phyloP scores from a whole-genome alignment of 495 filamentous ascomycete genomes.

The Talaromyces nanjingensis region DNA sequence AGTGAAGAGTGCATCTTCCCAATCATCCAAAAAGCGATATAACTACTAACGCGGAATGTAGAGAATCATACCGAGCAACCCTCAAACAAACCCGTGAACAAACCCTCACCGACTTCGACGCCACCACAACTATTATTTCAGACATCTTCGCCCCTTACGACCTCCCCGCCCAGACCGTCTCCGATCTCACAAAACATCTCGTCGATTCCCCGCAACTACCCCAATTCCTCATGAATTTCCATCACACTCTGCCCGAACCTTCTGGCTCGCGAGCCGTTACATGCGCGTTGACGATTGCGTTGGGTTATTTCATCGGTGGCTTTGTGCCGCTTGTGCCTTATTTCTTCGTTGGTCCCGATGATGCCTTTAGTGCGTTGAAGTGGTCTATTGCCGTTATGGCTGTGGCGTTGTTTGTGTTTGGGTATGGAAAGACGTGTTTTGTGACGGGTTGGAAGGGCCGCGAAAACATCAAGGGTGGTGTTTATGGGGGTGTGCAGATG shows the following conservation, averaged over 20 bases:
- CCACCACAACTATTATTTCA: conserved; percentile 31
- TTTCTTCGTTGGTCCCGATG: conserved; percentile 52
- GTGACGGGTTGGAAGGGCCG: conserved; percentile 31
- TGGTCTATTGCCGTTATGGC: conserved; percentile 67
- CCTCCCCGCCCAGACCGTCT: conserved; percentile 38
- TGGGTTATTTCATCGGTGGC: conserved; percentile 70
- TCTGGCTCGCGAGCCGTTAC: conserved; percentile 45
- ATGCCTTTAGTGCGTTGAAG: conserved; percentile 54
- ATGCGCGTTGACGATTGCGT: conserved; percentile 58
- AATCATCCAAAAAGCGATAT: too few species aligned
- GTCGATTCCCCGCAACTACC: conserved; percentile 40
- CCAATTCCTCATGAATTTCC: conserved; percentile 52
- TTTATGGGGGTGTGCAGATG: conserved; percentile 54
- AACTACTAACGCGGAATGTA: too few species aligned
- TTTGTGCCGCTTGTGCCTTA: conserved; percentile 70
- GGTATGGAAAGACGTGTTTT: conserved; percentile 62
- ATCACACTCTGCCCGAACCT: conserved; percentile 46
- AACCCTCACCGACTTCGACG: conserved; percentile 29
- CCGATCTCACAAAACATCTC: conserved; percentile 42
- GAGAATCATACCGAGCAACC: conserved; percentile 47
- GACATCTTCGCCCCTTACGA: conserved; percentile 51
- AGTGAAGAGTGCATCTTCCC: conserved; percentile 41
- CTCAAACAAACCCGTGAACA: conserved; percentile 37
- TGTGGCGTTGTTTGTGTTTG: conserved; percentile 64
- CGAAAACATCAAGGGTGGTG: conserved; percentile 31